Base-by-base conservation (phyloP, 345 rosid genomes). In the Citrus unshiu region DNA sequence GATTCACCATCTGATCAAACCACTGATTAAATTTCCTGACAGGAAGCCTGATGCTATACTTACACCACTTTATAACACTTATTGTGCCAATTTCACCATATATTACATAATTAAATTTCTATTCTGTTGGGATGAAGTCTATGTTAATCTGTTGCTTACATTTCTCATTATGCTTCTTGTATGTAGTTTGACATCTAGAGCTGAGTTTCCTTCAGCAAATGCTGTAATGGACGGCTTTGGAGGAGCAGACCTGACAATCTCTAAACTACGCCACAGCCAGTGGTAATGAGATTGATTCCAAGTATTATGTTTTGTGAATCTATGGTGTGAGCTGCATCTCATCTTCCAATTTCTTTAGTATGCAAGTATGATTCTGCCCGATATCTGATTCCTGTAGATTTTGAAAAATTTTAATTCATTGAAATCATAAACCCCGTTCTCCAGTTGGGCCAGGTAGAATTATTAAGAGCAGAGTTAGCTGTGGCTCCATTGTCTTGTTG, bases 191-290 rank as follows among this genome's bases (percentile, higher is more conserved):
- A 93, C 97, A 40, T 84, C 97, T 10, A 88, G 99, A 86, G 94
- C 93, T 0, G 93, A 93, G 86, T 93, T 93, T 80, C 95, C 94
- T 62, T 87, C 91, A 9, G 97, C 93, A n/a, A 91, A 82, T 60
- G 97, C 96, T 10, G 77, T 88, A 70, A 63, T 92, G 98, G 98
- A 95, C 74, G 98, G 98, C n/a, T 93, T 95, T 78, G 96, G 99
- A 83, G 98, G 92, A 72, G 91, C 97, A 18, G 97, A 95, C 78
- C 74, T 95, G 81, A 89, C 97, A 5, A 82, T 93, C 81, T 70
- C 91, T 62, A 92, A 82, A 79, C 86, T 93, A 65, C 81, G 61
- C 71, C 43, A 81, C 78, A 89, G 81, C 83, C 75, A 82, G 24
- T 80, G 88, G 84, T 78, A 80, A 39, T 89, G 85, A 92, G 77